A percentile compares a stretch with the other conserved stretches of the same genome.
phyloP scores from a whole-genome alignment of 768 basidiomycete species.

The Calocybe indica region DNA sequence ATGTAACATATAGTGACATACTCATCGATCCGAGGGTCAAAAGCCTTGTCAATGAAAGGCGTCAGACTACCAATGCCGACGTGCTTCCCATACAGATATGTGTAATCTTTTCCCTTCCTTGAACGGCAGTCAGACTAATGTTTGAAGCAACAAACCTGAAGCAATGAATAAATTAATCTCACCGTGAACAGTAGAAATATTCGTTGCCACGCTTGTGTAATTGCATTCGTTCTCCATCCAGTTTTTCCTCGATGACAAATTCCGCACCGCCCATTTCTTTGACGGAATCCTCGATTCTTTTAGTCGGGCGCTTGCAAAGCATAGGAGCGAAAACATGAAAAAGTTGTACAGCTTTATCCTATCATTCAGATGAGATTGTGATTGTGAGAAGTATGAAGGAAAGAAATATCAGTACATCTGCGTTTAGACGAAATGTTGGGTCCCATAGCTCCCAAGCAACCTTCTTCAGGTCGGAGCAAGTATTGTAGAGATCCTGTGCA shows the following conservation, averaged over 20 bases:
- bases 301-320: constrained; percentile 86
- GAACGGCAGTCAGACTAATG: neutral
- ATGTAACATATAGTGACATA: constrained; percentile 31
- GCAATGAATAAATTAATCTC: constrained; percentile 6
- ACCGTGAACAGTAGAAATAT: constrained; percentile 93
- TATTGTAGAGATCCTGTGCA: constrained; percentile 91
- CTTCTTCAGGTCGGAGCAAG: constrained; percentile 93
- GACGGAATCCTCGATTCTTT: constrained; percentile 76
- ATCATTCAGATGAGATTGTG: neutral
- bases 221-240: constrained; percentile 96
- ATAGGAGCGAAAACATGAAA: constrained; percentile 91
- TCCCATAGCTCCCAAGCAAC: constrained; percentile 89
- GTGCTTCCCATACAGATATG: constrained; percentile 86
- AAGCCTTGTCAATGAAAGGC: constrained; percentile 73
- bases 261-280: constrained; percentile 73
- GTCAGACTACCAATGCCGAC: constrained; percentile 83
- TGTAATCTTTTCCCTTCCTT: constrained; percentile 89
- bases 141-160: neutral
- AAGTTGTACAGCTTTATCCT: constrained; percentile 83
- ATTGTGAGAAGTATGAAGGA: neutral
- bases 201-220: constrained; percentile 88
- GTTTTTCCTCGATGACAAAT: constrained; percentile 94
- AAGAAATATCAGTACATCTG: constrained; percentile 34
- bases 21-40: constrained; percentile 77
- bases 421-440: constrained; percentile 57